These are phyloP conservation scores for Lupinus albus DNA, from an alignment of 306 rosid genomes.

Conservation along the genomic window DNA sequence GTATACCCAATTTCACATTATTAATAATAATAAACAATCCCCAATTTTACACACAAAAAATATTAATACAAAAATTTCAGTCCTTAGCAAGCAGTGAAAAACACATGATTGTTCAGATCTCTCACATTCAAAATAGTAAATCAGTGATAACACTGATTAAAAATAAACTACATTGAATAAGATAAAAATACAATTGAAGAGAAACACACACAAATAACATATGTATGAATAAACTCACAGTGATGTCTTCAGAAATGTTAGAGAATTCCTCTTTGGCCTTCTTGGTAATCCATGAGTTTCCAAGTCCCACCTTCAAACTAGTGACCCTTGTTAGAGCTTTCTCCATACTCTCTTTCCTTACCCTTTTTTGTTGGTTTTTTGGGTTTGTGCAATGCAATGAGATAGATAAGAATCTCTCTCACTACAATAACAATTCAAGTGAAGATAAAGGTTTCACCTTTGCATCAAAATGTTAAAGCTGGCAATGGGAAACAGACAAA, in stretches of 20 bases:
- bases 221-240: slow-evolving; percentile 51
- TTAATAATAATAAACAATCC: no score
- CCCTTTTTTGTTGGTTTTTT: no score
- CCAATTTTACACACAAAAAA: neutral
- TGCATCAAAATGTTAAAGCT: slow-evolving; percentile 38
- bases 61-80: neutral
- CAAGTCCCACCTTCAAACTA: slow-evolving; percentile 75
- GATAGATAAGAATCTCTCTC: no score
- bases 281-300: slow-evolving; percentile 87
- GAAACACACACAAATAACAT: neutral
- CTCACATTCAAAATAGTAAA: slow-evolving; percentile 35
- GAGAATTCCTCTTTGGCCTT: slow-evolving; percentile 90
- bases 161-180: slow-evolving; percentile 9
- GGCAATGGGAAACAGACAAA: slow-evolving; percentile 53
- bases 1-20: slow-evolving; percentile 19
- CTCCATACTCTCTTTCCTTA: slow-evolving; percentile 54
- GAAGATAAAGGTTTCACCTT: slow-evolving; percentile 29
- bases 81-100: neutral
- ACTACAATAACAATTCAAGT: slow-evolving; percentile 4
- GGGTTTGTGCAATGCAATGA: no score
- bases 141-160: neutral
- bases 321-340: slow-evolving; percentile 81
- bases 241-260: slow-evolving; percentile 72
- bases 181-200: neutral
- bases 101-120: slow-evolving; percentile 49